Evolutionary conservation across 2,329 filamentous ascomycete species (phyloP).

Genomic region (Apiospora arundinis): DNA sequence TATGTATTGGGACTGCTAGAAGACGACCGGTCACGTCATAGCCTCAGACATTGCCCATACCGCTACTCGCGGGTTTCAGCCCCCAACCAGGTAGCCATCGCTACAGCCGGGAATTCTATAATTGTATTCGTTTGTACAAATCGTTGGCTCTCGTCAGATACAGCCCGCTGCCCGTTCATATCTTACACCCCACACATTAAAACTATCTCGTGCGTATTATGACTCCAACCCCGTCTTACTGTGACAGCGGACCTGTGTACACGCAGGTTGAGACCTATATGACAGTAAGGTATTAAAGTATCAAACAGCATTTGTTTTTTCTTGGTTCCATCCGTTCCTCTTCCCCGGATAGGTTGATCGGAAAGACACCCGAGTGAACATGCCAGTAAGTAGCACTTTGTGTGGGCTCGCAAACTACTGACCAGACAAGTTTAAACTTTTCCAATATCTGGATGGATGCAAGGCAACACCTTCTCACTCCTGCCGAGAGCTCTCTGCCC

Average conservation of each 20-base stretch:
- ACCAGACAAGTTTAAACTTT: background rate
- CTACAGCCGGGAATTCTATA: background rate
- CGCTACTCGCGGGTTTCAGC: background rate
- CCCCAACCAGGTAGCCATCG: slow-evolving; percentile 9
- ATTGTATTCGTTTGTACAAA: background rate
- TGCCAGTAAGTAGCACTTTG: background rate
- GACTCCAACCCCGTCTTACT: slow-evolving; percentile 10
- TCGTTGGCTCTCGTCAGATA: slow-evolving; percentile 3
- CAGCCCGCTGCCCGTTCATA: background rate
- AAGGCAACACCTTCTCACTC: background rate
- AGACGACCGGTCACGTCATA: background rate
- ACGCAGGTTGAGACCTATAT: background rate
- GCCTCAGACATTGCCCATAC: slow-evolving; percentile 8
- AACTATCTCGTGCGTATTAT: background rate
- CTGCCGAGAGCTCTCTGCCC: background rate
- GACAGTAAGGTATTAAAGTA: background rate
- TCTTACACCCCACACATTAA: background rate
- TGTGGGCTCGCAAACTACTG: slow-evolving; percentile 6
- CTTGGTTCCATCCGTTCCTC: background rate
- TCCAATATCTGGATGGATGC: background rate
- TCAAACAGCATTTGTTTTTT: background rate
- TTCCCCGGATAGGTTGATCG: background rate
- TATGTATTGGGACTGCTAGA: background rate
- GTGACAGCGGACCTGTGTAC: background rate
- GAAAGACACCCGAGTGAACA: background rate